Conservation (phyloP, 768 basidiomycete species). For the Termitomyces sp. region DNA sequence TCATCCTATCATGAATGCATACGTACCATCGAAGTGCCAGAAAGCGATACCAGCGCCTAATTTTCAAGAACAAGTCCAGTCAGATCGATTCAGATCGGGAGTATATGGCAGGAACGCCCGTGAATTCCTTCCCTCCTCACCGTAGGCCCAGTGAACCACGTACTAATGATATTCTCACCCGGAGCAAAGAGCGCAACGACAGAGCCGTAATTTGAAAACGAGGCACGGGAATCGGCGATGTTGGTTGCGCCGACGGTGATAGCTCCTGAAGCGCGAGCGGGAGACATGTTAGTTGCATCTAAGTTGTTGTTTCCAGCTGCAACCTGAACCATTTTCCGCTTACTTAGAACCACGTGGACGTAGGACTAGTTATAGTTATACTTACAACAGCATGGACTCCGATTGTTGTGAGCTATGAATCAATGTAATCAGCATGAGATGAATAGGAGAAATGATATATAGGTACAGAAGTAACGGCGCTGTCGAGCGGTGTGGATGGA, state of each 20-base stretch:
- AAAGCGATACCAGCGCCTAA: conserved; percentile 2
- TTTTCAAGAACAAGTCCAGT: too few relatives aligned
- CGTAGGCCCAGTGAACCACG: conserved; percentile 16
- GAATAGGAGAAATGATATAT: background rate
- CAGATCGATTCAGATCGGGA: too few relatives aligned
- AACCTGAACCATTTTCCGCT: conserved; percentile 1
- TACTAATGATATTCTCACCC: conserved; percentile 25
- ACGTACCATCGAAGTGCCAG: conserved; percentile 15
- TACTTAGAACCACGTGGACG: background rate
- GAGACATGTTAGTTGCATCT: conserved; percentile 3
- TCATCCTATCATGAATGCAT: background rate
- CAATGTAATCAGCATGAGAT: background rate
- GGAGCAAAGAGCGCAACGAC: conserved; percentile 34
- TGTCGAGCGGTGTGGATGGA: background rate
- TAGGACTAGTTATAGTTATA: too few relatives aligned
- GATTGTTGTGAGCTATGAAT: background rate
- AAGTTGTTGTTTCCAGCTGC: conserved; percentile 12
- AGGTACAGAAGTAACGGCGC: background rate
- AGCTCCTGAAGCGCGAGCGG: conserved; percentile 8
- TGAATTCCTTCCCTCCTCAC: background rate
- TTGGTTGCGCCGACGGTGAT: conserved; percentile 17
- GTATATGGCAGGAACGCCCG: too few relatives aligned
- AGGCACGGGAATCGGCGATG: conserved; percentile 26
- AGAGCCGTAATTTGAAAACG: conserved; percentile 33
- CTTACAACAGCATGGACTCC: conserved; percentile 7